Percentiles rank a stretch among this genome's conserved stretches.
These are phyloP conservation scores for Paxillus ammoniavirescens DNA, from an alignment of 768 basidiomycete genomes.

Conservation along the genomic window DNA sequence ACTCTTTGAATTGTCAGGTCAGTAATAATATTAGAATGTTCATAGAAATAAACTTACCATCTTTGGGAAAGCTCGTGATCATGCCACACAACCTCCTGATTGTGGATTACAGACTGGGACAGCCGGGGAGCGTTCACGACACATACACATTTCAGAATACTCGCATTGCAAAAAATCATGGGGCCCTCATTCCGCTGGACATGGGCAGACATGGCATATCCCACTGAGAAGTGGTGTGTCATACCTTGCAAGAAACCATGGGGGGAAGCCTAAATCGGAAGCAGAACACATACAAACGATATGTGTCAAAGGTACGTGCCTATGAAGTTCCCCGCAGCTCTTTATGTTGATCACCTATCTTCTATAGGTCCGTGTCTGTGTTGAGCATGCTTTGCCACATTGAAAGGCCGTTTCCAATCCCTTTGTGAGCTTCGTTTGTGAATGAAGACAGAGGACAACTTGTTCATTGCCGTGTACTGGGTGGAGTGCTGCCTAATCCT, in stretches of 20 bases:
- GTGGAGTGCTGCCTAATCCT: conserved; percentile 8
- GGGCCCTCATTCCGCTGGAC: not conserved
- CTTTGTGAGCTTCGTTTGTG: not conserved
- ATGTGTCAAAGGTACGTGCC: conserved; percentile 11
- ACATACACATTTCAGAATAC: conserved; percentile 4
- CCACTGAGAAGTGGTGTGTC: not conserved
- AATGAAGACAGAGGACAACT: not conserved
- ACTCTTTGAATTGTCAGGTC: conserved; percentile 20
- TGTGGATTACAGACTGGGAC: conserved; percentile 3
- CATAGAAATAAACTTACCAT: not conserved
- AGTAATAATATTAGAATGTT: too few species aligned
- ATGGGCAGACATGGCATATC: conserved; percentile 14
- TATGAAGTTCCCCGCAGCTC: not conserved
- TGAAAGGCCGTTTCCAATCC: conserved; percentile 12
- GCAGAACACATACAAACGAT: conserved; percentile 2
- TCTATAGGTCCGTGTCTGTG: not conserved
- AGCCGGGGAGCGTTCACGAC: conserved; percentile 10
- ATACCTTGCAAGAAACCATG: not conserved
- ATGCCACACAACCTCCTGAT: conserved; percentile 8
- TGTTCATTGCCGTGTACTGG: not conserved
- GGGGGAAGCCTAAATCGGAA: not conserved
- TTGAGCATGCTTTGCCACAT: conserved; percentile 5
- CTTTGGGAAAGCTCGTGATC: not conserved
- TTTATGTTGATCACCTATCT: not conserved
- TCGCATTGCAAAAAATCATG: not conserved